Evolutionary conservation across 2,329 filamentous ascomycete species (phyloP), one percentile per base, ranked within the genome.

Genomic region (Phialophora macrospora): DNA sequence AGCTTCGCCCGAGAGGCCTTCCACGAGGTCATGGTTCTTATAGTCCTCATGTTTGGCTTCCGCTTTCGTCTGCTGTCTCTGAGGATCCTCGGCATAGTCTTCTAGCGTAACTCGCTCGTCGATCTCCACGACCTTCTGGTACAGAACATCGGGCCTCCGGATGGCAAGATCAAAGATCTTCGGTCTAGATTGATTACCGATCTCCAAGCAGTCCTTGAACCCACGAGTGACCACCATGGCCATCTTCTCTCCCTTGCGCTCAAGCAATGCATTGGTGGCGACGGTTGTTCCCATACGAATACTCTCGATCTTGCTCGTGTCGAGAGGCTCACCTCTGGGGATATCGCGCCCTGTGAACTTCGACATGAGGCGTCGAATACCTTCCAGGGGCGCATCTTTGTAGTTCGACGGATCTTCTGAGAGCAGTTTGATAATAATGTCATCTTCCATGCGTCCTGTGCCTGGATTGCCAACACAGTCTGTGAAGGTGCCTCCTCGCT

Each of bases 221-320:
- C 93, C 93, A 71, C 88, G 89, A 0, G 92, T 97, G 11, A 96
- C 91, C 0, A 97, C 87, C 77, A 97, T 85, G 14, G 91, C 93
- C 74, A 95, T 94, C 72, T 87, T 88, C 79, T 96, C 93, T 55
- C 93, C 93, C 77, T 97, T 97, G 64, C 93, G 84, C 78, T 97
- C 93, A 1, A 97, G 83, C 63, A 97, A 79, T 0, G 93, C 93
- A 77, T 97, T 97, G 0, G 93, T 97, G 9, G 93, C 93, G 12
- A 97, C 93, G 0, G 93, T 97, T 1, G 93, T 97, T 52, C 93
- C 93, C 93, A 97, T 97, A 55, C 93, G 89, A 75, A 97, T 97
- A 62, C 90, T 93, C 72, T 95, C 91, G 72, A 97, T 96, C 74
- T 88, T 80, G 20, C 88, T 86, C 0, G 93, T 97, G 76, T 97